Evolutionary conservation across 2,329 filamentous ascomycete genomes (phyloP).

Genomic region (Colletotrichum trifolii): DNA sequence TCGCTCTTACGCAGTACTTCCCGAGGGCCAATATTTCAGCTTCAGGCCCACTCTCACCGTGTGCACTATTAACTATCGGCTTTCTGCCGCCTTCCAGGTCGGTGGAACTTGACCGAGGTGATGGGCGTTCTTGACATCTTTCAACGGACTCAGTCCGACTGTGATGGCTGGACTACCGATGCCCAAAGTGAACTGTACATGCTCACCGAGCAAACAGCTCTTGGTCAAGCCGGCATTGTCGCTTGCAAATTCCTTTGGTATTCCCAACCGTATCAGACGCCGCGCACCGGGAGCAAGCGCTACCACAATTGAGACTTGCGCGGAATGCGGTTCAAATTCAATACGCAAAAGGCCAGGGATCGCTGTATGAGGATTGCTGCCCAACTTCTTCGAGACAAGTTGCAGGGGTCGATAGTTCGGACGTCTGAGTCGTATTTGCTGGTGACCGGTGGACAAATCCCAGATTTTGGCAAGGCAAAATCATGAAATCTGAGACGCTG

Average conservation of each 20-base stretch:
- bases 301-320: conserved; percentile 14
- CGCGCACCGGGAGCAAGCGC: conserved; percentile 21
- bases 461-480: conserved; percentile 3
- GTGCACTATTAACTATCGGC: no score
- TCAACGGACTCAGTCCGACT: no score
- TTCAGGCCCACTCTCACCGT: no score
- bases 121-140: not conserved
- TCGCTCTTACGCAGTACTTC: no score
- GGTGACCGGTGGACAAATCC: conserved; percentile 16
- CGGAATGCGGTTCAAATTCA: conserved; percentile 6
- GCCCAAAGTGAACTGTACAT: no score
- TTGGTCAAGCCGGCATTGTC: not conserved
- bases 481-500: conserved; percentile 10
- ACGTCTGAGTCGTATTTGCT: conserved; percentile 28
- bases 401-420: conserved; percentile 25
- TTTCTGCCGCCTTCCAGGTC: no score
- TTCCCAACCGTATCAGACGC: conserved; percentile 3
- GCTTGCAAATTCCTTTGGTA: conserved; percentile 3
- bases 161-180: no score
- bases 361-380: conserved; percentile 30
- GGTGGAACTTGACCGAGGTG: not conserved
- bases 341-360: conserved; percentile 20
- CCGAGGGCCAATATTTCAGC: no score
- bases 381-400: conserved; percentile 32
- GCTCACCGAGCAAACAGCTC: no score